Evolutionary conservation across 805 yeast genomes (phyloP).

Genomic region (Lipomyces sp.): DNA sequence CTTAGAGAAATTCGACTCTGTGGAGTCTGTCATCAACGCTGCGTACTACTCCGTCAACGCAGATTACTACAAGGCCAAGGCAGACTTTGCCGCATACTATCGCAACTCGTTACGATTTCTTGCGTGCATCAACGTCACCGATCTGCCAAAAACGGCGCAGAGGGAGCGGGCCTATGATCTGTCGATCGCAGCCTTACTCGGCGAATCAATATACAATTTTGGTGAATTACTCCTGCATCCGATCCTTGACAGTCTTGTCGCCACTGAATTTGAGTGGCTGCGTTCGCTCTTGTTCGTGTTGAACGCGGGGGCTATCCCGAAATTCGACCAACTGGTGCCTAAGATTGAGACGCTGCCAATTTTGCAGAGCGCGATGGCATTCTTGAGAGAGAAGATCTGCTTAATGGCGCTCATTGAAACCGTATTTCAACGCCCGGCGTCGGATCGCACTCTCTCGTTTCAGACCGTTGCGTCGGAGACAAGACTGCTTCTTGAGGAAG

Average conservation of each 20-base stretch:
- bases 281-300: slow-evolving; percentile 69
- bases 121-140: slow-evolving; percentile 61
- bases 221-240: slow-evolving; percentile 95
- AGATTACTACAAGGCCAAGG: slow-evolving; percentile 70
- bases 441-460: slow-evolving; percentile 74
- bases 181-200: slow-evolving; percentile 83
- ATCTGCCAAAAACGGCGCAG: slow-evolving; percentile 49
- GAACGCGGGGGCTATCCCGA: slow-evolving; percentile 75
- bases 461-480: slow-evolving; percentile 75
- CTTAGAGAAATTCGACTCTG: slow-evolving; percentile 58
- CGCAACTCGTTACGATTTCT: slow-evolving; percentile 79
- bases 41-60: slow-evolving; percentile 82
- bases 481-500: slow-evolving; percentile 66
- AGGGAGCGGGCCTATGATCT: slow-evolving; percentile 72
- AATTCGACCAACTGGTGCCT: slow-evolving; percentile 58
- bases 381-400: slow-evolving; percentile 87
- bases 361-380: slow-evolving; percentile 61
- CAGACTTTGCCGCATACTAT: slow-evolving; percentile 82
- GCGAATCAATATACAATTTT: slow-evolving; percentile 90
- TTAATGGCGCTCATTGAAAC: slow-evolving; percentile 89
- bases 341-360: slow-evolving; percentile 57
- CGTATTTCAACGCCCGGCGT: slow-evolving; percentile 75
- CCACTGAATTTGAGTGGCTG: slow-evolving; percentile 67
- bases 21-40: slow-evolving; percentile 72
- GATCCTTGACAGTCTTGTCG: slow-evolving; percentile 60